These are phyloP conservation scores for Geoglossum glabrum DNA, from an alignment of 495 filamentous ascomycete species.

Conservation along the genomic window DNA sequence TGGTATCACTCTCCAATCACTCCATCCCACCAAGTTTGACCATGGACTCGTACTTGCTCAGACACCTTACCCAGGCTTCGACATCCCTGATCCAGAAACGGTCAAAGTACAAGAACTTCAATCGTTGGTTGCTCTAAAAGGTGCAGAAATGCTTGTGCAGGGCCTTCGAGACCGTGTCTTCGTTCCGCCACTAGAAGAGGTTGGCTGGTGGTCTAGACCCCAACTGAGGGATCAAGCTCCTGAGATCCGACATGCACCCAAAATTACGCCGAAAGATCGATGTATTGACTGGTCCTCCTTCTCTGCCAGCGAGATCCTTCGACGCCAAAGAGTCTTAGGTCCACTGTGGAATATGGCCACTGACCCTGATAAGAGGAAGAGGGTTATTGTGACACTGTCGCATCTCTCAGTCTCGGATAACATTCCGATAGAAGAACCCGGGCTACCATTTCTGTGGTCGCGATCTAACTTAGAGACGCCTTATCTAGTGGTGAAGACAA, in stretches of 20 bases:
- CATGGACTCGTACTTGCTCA: conserved; percentile 54
- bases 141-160: conserved; percentile 15
- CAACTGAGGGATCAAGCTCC: not conserved
- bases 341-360: conserved; percentile 13
- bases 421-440: not conserved
- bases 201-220: conserved; percentile 16
- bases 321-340: conserved; percentile 4
- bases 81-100: conserved; percentile 19
- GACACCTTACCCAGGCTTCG: conserved; percentile 31
- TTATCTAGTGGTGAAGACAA: not conserved
- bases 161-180: conserved; percentile 32
- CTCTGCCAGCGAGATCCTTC: conserved; percentile 2
- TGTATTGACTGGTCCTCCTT: conserved; percentile 15
- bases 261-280: conserved; percentile 17
- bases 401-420: not conserved
- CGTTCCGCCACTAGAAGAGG: conserved; percentile 33
- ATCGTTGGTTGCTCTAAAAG: conserved; percentile 21
- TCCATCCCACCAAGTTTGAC: conserved; percentile 59
- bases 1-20: conserved; percentile 67
- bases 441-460: not conserved
- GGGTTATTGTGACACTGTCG: not conserved
- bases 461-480: not conserved
- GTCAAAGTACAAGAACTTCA: conserved; percentile 18
- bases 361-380: not conserved
- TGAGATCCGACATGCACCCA: conserved; percentile 16